A percentile compares a stretch with the other conserved stretches of the same genome.
Conservation (phyloP, 345 rosid genomes). For the Moringa oleifera region DNA sequence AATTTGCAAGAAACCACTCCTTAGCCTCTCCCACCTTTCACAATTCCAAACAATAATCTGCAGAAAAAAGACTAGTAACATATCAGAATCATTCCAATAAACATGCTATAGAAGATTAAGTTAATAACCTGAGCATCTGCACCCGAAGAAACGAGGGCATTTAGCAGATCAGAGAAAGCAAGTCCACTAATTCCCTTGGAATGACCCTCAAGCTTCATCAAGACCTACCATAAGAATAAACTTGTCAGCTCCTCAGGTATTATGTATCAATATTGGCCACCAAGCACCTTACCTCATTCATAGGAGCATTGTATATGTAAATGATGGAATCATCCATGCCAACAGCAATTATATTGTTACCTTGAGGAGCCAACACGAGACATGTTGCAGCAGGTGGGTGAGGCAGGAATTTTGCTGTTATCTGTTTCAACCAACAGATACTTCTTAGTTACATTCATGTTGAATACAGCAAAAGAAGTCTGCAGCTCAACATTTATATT, state of each 20-base stretch:
- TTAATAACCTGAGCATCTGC: conserved; percentile 79
- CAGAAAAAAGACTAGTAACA: not conserved
- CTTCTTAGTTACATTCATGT: no score
- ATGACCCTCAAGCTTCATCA: conserved; percentile 67
- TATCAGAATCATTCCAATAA: not conserved
- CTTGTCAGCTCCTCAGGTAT: not conserved
- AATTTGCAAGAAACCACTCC: not conserved
- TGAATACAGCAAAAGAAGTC: no score
- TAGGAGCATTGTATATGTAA: conserved; percentile 48
- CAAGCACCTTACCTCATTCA: conserved; percentile 37
- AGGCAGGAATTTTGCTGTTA: conserved; percentile 42
- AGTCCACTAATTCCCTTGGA: conserved; percentile 67
- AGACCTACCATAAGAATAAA: conserved; percentile 39
- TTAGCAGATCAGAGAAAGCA: conserved; percentile 61
- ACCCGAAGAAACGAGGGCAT: conserved; percentile 69
- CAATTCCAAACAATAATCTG: not conserved
- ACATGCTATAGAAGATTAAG: no score
- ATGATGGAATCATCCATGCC: conserved; percentile 55
- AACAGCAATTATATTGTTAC: conserved; percentile 48
- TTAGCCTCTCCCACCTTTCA: not conserved
- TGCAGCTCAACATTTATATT: no score
- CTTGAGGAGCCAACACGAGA: conserved; percentile 50
- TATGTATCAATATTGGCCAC: conserved; percentile 4
- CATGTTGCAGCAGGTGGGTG: conserved; percentile 56
- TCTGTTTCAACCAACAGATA: not conserved